Evolutionary conservation across 2,329 filamentous ascomycete genomes (phyloP), one percentile per base, ranked within the genome.

Genomic region (Fusarium vanettenii): DNA sequence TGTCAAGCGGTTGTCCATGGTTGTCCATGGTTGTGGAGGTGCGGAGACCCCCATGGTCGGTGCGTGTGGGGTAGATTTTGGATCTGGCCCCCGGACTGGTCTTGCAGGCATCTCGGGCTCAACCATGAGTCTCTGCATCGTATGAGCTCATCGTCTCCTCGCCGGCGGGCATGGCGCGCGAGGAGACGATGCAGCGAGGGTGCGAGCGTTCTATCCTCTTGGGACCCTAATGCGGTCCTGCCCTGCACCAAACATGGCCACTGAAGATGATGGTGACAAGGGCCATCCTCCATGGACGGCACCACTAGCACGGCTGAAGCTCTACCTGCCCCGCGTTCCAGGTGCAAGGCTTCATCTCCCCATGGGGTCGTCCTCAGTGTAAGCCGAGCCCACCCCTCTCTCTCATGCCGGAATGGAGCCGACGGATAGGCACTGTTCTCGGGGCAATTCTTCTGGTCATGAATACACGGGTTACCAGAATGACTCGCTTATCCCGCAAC

Each of bases 41-140:
- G 76, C 76, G 76, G 76, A 78, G 76, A 75, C 69, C 66, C 69
- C 67, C 60, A 48, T 73, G 69, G 72, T 65, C 69, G 55, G 68
- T 74, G 70, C 72, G 67, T 78, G 77, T 79, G 76, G 77, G 77
- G 77, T 76, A 78, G 70, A 65, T 64, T 66, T 72, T 61, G 71
- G 73, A 71, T 72, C 68, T 77, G 39, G 50, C 61, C 69, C 61
- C 71, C 52, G 64, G 60, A 68, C 60, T 68, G 33, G 67, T 60
- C 56, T 65, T 41, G 27, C 52, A 65, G 39, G 56, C 68, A 66
- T 70, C 70, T 73, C 57, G 70, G 62, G 67, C 70, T 69, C 60
- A 69, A 60, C 52, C 64, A 67, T 75, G 65, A 70, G 67, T 64
- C 66, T 67, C 52, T 62, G 64, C 48, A 74, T 75, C 68, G 71